Evolutionary conservation across 1,284 basidiomycete species (phyloP), one percentile per base, ranked within the genome.

Genomic region (Agaricales sp.): DNA sequence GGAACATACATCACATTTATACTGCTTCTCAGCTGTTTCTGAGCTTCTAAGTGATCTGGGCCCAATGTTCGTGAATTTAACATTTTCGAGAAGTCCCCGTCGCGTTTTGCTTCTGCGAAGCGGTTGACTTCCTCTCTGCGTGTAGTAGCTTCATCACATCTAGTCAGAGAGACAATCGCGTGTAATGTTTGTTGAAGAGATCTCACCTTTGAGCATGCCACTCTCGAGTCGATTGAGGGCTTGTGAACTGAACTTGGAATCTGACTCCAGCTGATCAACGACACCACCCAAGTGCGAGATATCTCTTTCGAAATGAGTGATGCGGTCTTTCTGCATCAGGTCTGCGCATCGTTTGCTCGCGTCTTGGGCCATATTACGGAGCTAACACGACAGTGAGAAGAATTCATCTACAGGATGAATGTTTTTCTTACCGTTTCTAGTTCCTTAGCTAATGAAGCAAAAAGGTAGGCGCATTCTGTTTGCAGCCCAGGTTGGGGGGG

Each of bases 41-140:
- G 92, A 2, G 80, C 83, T 61, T 93, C 91, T n/a, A 81, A 68
- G 58, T 90, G 83, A 58, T 94, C 92, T 0, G 92, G 91, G 3
- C 84, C 86, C n/a, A 94, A 70, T n/a, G 83, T 82, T 47, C 89
- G 74, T 1, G 81, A 69, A 60, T 81, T 87, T 38, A 93, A 66
- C 74, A 92, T 84, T 58, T 81, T 87, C 12, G 84, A 78, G 61
- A 91, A 90, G 41, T 86, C 84, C 1, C 78, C 74, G 59, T 94
- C 90, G 39, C 72, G 73, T 51, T 79, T 80, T 0, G 88, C 89
- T 54, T 77, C 80, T 47, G 81, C 74, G 62, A 91, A 91, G 2
- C 87, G 75, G 19, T 68, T 67, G 22, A 88, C 80, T 57, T 91
- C 87, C 59, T 89, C 87, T 54, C 77, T 76, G 53, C 82, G 75